Evolutionary conservation across 495 filamentous ascomycete genomes (phyloP).

Genomic region (Penicillium arizonense): DNA sequence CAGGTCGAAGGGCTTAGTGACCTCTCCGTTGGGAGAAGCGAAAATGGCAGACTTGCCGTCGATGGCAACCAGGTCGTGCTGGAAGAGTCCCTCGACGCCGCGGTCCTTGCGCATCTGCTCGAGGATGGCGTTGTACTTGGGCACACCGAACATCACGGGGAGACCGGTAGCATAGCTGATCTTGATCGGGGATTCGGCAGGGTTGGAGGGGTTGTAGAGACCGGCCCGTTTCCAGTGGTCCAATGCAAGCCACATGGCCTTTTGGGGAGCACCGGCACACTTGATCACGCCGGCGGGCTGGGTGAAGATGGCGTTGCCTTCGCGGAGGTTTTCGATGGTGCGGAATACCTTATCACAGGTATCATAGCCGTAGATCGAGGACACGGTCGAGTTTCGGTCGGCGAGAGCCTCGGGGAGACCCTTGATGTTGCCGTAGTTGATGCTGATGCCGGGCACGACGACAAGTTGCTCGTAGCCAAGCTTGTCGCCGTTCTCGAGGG

Average conservation of each 20-base stretch:
- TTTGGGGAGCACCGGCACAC: slow-evolving; percentile 69
- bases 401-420: slow-evolving; percentile 60
- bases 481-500: slow-evolving; percentile 55
- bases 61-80: slow-evolving; percentile 62
- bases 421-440: slow-evolving; percentile 55
- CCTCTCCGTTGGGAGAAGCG: slow-evolving; percentile 42
- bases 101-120: slow-evolving; percentile 61
- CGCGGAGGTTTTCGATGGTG: slow-evolving; percentile 52
- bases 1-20: slow-evolving; percentile 56
- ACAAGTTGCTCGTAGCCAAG: slow-evolving; percentile 64
- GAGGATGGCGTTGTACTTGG: slow-evolving; percentile 63
- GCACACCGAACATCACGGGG: slow-evolving; percentile 65
- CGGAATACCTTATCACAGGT: slow-evolving; percentile 56
- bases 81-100: slow-evolving; percentile 64
- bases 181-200: slow-evolving; percentile 49
- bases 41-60: slow-evolving; percentile 59
- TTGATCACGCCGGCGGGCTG: slow-evolving; percentile 65
- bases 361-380: slow-evolving; percentile 64
- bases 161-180: slow-evolving; percentile 63
- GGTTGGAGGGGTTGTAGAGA: slow-evolving; percentile 48
- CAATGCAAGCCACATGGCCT: slow-evolving; percentile 69
- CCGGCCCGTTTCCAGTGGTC: slow-evolving; percentile 63
- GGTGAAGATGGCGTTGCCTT: slow-evolving; percentile 65
- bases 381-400: slow-evolving; percentile 54
- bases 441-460: slow-evolving; percentile 60